Evolutionary conservation across 2,329 filamentous ascomycete species (phyloP).

Genomic region (Aureobasidium sp.): DNA sequence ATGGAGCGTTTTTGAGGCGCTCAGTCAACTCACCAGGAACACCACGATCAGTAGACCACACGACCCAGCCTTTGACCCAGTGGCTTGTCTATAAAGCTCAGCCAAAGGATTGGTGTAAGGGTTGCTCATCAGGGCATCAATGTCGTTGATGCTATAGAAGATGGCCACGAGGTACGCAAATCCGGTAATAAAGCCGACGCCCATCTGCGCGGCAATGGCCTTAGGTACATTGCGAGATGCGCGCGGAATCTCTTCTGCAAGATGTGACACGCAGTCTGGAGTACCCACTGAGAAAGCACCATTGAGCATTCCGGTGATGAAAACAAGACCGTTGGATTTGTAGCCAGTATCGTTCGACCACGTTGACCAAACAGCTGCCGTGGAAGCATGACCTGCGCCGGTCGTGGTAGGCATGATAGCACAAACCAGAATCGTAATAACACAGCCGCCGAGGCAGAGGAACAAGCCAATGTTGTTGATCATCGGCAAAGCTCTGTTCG

Average conservation of each 20-base stretch:
- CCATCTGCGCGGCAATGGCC: slow-evolving; percentile 43
- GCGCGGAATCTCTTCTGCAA: slow-evolving; percentile 54
- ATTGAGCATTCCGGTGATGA: slow-evolving; percentile 55
- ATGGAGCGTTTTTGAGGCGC: not conserved
- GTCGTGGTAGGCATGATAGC: slow-evolving; percentile 44
- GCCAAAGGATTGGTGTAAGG: slow-evolving; percentile 47
- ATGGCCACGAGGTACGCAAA: slow-evolving; percentile 33
- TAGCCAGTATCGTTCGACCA: slow-evolving; percentile 36
- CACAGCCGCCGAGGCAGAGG: slow-evolving; percentile 43
- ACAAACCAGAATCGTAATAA: slow-evolving; percentile 48
- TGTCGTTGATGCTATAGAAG: slow-evolving; percentile 50
- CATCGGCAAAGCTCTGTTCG: slow-evolving; percentile 44
- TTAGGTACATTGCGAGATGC: slow-evolving; percentile 46
- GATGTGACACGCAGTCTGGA: slow-evolving; percentile 53
- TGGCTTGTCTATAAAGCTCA: slow-evolving; percentile 52
- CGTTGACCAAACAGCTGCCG: slow-evolving; percentile 33
- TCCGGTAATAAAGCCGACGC: slow-evolving; percentile 43
- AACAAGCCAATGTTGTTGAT: slow-evolving; percentile 48
- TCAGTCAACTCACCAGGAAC: slow-evolving; percentile 23
- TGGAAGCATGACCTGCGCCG: slow-evolving; percentile 32
- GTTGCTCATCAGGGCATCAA: slow-evolving; percentile 44
- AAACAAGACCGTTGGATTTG: slow-evolving; percentile 47
- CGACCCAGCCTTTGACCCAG: slow-evolving; percentile 30
- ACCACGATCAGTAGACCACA: slow-evolving; percentile 40
- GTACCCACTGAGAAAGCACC: slow-evolving; percentile 58